Evolutionary conservation across 805 yeast genomes (phyloP).

Genomic region (Isabelozyma heimii): DNA sequence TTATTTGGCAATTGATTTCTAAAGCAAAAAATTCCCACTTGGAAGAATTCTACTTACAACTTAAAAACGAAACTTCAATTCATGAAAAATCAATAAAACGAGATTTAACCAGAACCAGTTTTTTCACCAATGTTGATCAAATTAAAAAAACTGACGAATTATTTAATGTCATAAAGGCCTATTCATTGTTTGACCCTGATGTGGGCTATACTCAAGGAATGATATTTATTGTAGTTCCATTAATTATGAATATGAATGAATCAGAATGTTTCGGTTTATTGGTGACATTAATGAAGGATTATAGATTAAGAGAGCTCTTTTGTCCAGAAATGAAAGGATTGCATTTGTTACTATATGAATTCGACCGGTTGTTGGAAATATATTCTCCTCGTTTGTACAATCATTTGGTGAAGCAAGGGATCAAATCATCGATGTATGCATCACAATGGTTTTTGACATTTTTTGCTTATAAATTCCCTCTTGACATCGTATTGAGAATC

Average conservation of each 20-base stretch:
- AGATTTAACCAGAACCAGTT: conserved; percentile 83
- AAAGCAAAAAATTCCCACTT: conserved; percentile 67
- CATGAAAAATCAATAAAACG: conserved; percentile 76
- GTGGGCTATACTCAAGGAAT: conserved; percentile 98
- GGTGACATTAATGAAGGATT: conserved; percentile 78
- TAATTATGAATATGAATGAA: conserved; percentile 76
- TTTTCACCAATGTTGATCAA: conserved; percentile 57
- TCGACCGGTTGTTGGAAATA: conserved; percentile 83
- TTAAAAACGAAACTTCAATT: conserved; percentile 50
- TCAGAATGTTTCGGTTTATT: conserved; percentile 82
- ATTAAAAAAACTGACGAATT: conserved; percentile 62
- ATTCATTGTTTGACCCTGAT: conserved; percentile 81
- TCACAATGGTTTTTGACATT: conserved; percentile 96
- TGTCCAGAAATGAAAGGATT: conserved; percentile 93
- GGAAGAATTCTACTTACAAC: conserved; percentile 55
- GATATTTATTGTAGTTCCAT: conserved; percentile 89
- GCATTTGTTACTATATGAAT: conserved; percentile 80
- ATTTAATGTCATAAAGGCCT: conserved; percentile 75
- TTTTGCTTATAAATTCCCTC: conserved; percentile 92
- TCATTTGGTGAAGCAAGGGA: conserved; percentile 83
- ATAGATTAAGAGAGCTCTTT: conserved; percentile 74
- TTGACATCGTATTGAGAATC: conserved; percentile 81
- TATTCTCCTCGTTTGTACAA: conserved; percentile 65
- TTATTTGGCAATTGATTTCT: conserved; percentile 89
- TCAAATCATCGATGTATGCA: conserved; percentile 92